Evolutionary conservation across 2,329 filamentous ascomycete species (phyloP).

Genomic region (Exophiala sp.): DNA sequence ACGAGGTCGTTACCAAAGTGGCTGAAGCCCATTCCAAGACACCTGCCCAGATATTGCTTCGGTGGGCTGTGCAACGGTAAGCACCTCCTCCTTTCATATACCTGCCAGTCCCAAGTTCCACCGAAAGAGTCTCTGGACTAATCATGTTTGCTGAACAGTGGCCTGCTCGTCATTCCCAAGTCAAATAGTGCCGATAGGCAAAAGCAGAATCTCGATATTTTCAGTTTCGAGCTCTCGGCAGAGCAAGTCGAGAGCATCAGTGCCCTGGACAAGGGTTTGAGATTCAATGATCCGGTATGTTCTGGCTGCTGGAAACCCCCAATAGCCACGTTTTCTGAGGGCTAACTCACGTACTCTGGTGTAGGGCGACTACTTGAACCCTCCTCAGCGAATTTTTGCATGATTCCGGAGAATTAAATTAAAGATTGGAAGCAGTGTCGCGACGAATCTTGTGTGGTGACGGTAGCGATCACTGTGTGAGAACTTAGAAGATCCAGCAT

Average conservation of each 20-base stretch:
- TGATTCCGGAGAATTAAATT: background rate
- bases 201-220: conserved; percentile 14
- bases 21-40: conserved; percentile 69
- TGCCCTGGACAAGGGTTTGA: conserved; percentile 19
- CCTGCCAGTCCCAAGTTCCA: background rate
- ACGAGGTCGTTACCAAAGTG: conserved; percentile 60
- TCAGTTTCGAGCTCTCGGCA: conserved; percentile 7
- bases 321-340: too few species aligned
- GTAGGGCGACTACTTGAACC: conserved; percentile 9
- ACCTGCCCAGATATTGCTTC: conserved; percentile 76
- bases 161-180: conserved; percentile 79
- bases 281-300: conserved; percentile 20
- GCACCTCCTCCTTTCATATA: background rate
- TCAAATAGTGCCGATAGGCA: conserved; percentile 53
- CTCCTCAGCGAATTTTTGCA: conserved; percentile 11
- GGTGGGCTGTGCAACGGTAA: conserved; percentile 76
- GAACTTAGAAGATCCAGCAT: too few species aligned
- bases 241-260: conserved; percentile 8
- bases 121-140: background rate
- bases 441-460: background rate
- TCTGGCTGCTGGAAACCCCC: background rate
- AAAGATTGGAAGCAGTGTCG: background rate
- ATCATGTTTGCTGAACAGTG: conserved; percentile 30
- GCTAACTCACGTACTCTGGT: background rate
- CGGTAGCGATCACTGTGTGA: too few species aligned